Conservation (phyloP, 1,284 basidiomycete genomes). For the Heliocybe sulcata region DNA sequence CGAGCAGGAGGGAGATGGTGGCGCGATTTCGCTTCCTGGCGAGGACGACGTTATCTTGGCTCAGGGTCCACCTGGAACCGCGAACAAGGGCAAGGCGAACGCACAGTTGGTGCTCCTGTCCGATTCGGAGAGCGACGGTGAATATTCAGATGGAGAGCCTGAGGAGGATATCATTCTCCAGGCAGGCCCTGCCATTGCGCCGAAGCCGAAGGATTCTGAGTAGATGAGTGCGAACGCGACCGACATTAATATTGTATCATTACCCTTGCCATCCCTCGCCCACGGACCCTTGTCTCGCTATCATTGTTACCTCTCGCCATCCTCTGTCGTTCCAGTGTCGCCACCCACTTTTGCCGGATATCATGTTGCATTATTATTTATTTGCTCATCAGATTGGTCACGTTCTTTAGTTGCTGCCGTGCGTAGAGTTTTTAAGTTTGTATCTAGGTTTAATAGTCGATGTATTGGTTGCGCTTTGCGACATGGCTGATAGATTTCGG, state of each 20-base stretch:
- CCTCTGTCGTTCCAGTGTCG: too few species aligned
- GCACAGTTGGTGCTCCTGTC: conserved; percentile 24
- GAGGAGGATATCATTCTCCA: conserved; percentile 63
- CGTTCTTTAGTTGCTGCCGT: background rate
- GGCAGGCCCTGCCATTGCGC: conserved; percentile 49
- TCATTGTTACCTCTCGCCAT: too few species aligned
- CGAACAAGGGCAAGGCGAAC: conserved; percentile 30
- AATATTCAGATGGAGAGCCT: conserved; percentile 31
- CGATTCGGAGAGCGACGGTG: conserved; percentile 23
- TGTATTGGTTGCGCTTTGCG: too few species aligned
- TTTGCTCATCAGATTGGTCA: background rate
- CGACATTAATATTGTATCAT: background rate
- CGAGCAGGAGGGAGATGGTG: conserved; percentile 33
- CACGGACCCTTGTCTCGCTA: too few species aligned
- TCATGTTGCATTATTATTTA: background rate
- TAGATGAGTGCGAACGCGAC: background rate
- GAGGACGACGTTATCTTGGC: conserved; percentile 43
- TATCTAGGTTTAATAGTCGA: background rate
- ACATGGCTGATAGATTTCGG: too few species aligned
- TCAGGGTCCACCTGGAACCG: conserved; percentile 34
- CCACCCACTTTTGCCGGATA: background rate
- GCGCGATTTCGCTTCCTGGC: conserved; percentile 25
- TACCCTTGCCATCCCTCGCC: background rate
- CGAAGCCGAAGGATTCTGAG: conserved; percentile 28
- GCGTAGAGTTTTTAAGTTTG: background rate